These are phyloP conservation scores for Metschnikowia picachoensis DNA, from an alignment of 805 yeast genomes.

Conservation along the genomic window DNA sequence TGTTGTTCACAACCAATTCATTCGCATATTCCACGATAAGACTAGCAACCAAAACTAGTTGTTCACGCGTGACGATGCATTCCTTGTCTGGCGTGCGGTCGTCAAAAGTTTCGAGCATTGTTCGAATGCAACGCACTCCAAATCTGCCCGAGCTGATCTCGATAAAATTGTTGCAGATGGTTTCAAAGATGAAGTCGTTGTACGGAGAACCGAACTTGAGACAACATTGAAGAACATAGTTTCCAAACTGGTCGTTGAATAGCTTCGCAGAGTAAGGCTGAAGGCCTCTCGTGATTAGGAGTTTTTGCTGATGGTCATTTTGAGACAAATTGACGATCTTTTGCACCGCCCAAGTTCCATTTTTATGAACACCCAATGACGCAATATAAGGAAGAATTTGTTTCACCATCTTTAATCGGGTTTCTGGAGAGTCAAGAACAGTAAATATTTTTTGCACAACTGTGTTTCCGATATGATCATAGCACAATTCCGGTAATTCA, in stretches of 20 bases:
- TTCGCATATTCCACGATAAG: constrained; percentile 76
- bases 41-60: constrained; percentile 67
- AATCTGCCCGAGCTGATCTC: constrained; percentile 83
- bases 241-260: constrained; percentile 94
- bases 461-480: constrained; percentile 94
- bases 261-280: constrained; percentile 79
- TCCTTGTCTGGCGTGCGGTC: constrained; percentile 27
- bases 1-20: constrained; percentile 74
- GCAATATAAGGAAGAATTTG: constrained; percentile 76
- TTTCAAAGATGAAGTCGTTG: constrained; percentile 85
- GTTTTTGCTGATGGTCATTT: constrained; percentile 45
- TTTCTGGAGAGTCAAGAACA: constrained; percentile 54
- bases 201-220: constrained; percentile 84
- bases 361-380: constrained; percentile 91
- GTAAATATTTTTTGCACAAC: constrained; percentile 89
- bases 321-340: constrained; percentile 74
- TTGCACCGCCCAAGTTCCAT: constrained; percentile 99
- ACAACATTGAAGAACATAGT: constrained; percentile 93
- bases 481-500: constrained; percentile 85
- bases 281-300: constrained; percentile 63
- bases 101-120: constrained; percentile 79
- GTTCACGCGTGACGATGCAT: constrained; percentile 46
- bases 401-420: constrained; percentile 78
- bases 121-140: constrained; percentile 93
- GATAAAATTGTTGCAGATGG: constrained; percentile 72